Evolutionary conservation across 352 stramenopile species (phyloP), one percentile per base, ranked within the genome.

Genomic region (Phytophthora sojae): DNA sequence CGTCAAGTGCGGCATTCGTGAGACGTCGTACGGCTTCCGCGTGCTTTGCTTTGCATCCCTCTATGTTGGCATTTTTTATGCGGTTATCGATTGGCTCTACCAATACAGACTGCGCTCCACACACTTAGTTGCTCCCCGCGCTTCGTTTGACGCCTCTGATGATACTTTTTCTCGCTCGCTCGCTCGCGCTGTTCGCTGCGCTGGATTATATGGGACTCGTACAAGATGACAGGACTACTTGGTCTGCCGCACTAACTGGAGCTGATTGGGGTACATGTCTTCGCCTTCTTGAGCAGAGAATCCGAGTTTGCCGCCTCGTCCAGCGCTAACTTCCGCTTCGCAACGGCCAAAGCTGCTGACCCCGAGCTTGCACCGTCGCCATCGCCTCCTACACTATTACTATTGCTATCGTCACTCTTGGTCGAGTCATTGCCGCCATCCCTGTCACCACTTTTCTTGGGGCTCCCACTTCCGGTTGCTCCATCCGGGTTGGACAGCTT

Each of bases 241-340:
- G 65, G 25, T 17, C 23, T 21, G 21, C 21, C 21, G 29, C 49
- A 14, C 61, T 85, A 89, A 56, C 80, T 91, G 47, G 83, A 93
- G 63, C 83, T 90, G 67, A 93, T 87, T 12, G 85, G 82, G 61
- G 83, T 89, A 71, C 75, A 89, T 50, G 85, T 76, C 64, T 93
- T 93, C 19, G 82, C 60, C 68, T 93, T 93, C 57, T 93, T 93
- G 19, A 93, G 73, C 57, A 91, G 66, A 71, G 78, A 85, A 52
- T 90, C 83, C 14, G 85, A 76, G n/a, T 73, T 73, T 57, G 74
- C 47, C 29, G 63, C 64, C 69, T 83, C 83, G n/a, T 83, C 75
- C 65, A 91, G 65, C 26, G 84, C 80, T 69, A 91, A 77, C 69
- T 92, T 90, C 50, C 85, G 82, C 67, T 93, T 93, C 23, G 78